Base-by-base conservation (phyloP, 345 rosid genomes). In the Lepidium didymum region DNA sequence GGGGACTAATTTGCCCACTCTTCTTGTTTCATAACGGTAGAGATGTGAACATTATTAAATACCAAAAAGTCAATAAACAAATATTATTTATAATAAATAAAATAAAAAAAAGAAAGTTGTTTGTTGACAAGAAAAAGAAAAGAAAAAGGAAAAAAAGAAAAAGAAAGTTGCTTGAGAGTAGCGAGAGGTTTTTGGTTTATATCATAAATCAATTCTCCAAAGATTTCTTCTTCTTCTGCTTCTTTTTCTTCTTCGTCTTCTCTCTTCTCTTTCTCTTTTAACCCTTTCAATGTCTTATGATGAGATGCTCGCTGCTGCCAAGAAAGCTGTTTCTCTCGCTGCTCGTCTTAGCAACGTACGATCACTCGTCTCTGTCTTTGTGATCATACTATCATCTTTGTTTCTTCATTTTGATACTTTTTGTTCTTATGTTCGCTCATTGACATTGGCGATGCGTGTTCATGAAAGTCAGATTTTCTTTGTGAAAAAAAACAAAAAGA, bases 261-360 rank as follows among this genome's bases (percentile, higher is more conserved):
- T 13, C 12, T 49, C 46, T 6, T n/a, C 50, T 38, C 21, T 13
- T 14, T 49, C 46, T 6, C 14, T 43, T 38, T 15, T 10, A n/a
- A 0, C 14, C 4, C 5, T 38, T 15, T 33, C 36, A 44, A 75
- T 75, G 78, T 68, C 78, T 56, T 62, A 75, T 15, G 75, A 75
- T 18, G 69, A 75, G 38, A 62, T 61, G 75, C 78, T 75, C 33
- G 31, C 47, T 56, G 78, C 78, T 55, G 78, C 78, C 0, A 90
- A 84, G 89, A 90, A 83, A 69, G 98, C 94, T 15, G 92, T 83
- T 45, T 81, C 84, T 52, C 83, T 93, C 38, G 96, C 98, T 72
- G 87, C 97, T 73, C 84, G 86, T 61, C 96, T 93, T 15, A 88
- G 97, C 76, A 92, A 83, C 90, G 97, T 80, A 73, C 67, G 77